Conservation (phyloP, 805 yeast species). For the Debaryomyces maramus region DNA sequence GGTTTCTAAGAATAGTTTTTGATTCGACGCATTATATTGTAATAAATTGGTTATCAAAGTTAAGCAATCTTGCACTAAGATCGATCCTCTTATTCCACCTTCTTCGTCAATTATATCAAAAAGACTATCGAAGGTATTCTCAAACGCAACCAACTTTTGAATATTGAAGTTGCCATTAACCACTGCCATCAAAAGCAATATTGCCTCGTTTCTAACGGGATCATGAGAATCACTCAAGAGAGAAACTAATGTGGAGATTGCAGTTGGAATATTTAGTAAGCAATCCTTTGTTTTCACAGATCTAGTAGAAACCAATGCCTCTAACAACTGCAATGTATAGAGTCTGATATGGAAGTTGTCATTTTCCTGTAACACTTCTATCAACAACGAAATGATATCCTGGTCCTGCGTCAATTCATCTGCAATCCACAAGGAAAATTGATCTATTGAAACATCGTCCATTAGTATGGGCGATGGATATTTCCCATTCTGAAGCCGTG, state of each 20-base stretch:
- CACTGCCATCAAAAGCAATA: conserved; percentile 77
- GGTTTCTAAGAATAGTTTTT: conserved; percentile 82
- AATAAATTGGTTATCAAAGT: conserved; percentile 70
- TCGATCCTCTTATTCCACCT: conserved; percentile 86
- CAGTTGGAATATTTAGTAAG: conserved; percentile 70
- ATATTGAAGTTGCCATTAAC: conserved; percentile 80
- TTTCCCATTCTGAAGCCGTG: conserved; percentile 72
- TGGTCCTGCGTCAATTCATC: conserved; percentile 78
- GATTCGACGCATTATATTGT: conserved; percentile 85
- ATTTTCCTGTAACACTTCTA: conserved; percentile 48
- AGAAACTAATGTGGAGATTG: conserved; percentile 70
- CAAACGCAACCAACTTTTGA: conserved; percentile 92
- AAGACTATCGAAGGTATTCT: conserved; percentile 81
- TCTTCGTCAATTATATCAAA: conserved; percentile 81
- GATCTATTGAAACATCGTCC: conserved; percentile 64
- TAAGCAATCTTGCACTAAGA: conserved; percentile 89
- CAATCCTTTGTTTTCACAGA: conserved; percentile 71
- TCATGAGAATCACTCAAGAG: conserved; percentile 56
- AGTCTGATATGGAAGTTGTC: conserved; percentile 74
- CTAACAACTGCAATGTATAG: conserved; percentile 81
- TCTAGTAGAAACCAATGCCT: conserved; percentile 78
- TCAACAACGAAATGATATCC: conserved; percentile 25
- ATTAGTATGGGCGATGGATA: conserved; percentile 71
- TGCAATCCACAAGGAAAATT: conserved; percentile 90
- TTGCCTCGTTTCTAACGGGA: conserved; percentile 86